These are phyloP conservation scores for Quercus gilva DNA, from an alignment of 306 rosid genomes.

Conservation along the genomic window DNA sequence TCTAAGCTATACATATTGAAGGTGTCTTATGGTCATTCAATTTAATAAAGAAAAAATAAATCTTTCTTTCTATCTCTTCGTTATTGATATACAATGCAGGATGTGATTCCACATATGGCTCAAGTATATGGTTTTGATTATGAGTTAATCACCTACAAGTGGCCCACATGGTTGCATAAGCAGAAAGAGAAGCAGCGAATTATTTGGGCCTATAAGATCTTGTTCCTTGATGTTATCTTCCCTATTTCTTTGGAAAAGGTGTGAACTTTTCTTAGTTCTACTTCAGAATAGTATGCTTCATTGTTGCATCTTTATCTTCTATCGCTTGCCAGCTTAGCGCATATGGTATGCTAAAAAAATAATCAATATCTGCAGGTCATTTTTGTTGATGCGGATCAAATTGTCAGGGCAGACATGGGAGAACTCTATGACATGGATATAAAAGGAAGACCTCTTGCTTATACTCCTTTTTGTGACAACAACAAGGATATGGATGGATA, in stretches of 20 bases:
- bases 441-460: constrained; percentile 90
- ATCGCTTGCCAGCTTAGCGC: not conserved
- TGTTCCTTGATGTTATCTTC: constrained; percentile 96
- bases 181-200: constrained; percentile 97
- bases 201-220: constrained; percentile 98
- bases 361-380: constrained; percentile 70
- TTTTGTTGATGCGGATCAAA: constrained; percentile 96
- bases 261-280: constrained; percentile 14
- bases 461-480: constrained; percentile 97
- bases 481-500: constrained; percentile 98
- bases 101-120: constrained; percentile 93
- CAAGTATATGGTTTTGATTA: constrained; percentile 85
- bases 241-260: constrained; percentile 99
- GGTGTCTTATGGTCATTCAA: constrained; percentile 13
- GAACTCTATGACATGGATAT: constrained; percentile 97
- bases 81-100: constrained; percentile 43
- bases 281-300: not conserved
- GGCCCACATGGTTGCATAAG: constrained; percentile 99
- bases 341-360: constrained; percentile 19
- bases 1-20: not conserved
- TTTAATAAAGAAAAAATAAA: constrained; percentile 5
- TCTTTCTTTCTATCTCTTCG: constrained; percentile 13
- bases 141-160: constrained; percentile 89
- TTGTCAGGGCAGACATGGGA: constrained; percentile 97
- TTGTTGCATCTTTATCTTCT: constrained; percentile 20